Evolutionary conservation across 2,329 filamentous ascomycete genomes (phyloP).

Genomic region (Calycina herbarum): DNA sequence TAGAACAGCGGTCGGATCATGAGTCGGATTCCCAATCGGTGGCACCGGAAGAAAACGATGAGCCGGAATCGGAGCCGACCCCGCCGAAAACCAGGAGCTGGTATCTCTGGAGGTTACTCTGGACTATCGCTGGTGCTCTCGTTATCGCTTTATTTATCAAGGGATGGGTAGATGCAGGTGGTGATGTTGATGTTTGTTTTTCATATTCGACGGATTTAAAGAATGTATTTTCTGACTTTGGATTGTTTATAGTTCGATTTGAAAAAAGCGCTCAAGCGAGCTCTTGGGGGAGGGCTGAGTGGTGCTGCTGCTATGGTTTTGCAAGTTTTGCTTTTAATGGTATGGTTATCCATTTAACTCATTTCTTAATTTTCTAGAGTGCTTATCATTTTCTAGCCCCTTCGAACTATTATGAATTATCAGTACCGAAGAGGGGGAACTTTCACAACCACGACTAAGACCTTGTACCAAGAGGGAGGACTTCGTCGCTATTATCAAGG

Average conservation of each 20-base stretch:
- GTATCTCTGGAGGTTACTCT: not conserved
- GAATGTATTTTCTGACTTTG: not conserved
- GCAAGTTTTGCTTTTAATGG: slow-evolving; percentile 50
- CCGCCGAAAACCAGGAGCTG: not conserved
- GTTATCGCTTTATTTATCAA: slow-evolving; percentile 45
- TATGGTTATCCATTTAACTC: slow-evolving; percentile 24
- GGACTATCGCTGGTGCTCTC: slow-evolving; percentile 32
- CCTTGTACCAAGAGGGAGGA: slow-evolving; percentile 45
- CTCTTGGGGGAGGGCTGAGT: slow-evolving; percentile 48
- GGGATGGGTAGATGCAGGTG: slow-evolving; percentile 46
- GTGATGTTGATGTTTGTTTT: slow-evolving; percentile 42
- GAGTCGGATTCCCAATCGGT: not conserved
- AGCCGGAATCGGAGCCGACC: not conserved
- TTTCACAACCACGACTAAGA: slow-evolving; percentile 43
- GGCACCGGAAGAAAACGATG: not conserved
- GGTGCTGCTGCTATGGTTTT: slow-evolving; percentile 51
- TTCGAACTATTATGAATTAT: slow-evolving; percentile 53
- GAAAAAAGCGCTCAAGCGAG: slow-evolving; percentile 44
- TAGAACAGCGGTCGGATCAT: not conserved
- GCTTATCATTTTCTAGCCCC: slow-evolving; percentile 39
- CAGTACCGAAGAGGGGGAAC: slow-evolving; percentile 49
- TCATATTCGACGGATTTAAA: not conserved
- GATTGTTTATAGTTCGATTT: slow-evolving; percentile 42
- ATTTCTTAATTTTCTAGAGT: not conserved
- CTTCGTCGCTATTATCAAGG: slow-evolving; percentile 48